Percentiles rank a stretch among this genome's conserved stretches.
Evolutionary conservation across 1,284 basidiomycete genomes (phyloP).

Genomic region (Earliella scabrosa): DNA sequence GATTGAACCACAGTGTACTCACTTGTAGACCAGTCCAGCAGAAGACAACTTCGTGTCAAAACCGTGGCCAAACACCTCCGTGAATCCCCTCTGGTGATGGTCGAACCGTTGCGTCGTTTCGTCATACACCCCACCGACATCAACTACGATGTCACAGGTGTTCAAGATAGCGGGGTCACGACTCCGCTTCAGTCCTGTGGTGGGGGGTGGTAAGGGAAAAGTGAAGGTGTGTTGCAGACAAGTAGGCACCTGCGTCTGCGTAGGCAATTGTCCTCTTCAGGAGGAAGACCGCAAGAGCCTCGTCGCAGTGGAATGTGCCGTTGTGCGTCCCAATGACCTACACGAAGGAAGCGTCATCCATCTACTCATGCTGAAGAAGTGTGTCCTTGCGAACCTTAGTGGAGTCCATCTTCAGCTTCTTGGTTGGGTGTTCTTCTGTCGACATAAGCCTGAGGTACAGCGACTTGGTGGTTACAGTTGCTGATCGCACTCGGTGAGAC

Average conservation of each 20-base stretch:
- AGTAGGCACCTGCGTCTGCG: conserved; percentile 76
- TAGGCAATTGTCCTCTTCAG: conserved; percentile 82
- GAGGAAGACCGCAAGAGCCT: conserved; percentile 93
- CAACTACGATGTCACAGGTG: conserved; percentile 94
- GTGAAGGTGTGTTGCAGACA: too few relatives aligned
- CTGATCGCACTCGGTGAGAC: too few relatives aligned
- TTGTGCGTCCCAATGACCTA: conserved; percentile 92
- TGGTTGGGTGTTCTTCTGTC: conserved; percentile 40
- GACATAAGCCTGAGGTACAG: conserved; percentile 35
- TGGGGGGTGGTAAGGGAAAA: neutral
- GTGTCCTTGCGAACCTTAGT: conserved; percentile 39
- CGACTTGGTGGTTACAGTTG: neutral
- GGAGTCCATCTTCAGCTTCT: conserved; percentile 52
- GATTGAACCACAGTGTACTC: conserved; percentile 28
- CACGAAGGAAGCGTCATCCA: neutral
- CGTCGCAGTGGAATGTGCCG: conserved; percentile 97
- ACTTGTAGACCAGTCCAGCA: conserved; percentile 96
- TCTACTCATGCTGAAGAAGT: neutral
- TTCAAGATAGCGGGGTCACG: conserved; percentile 84
- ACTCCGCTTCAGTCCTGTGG: conserved; percentile 75
- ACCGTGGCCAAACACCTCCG: conserved; percentile 86
- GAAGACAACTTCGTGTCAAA: conserved; percentile 90
- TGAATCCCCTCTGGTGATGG: conserved; percentile 96
- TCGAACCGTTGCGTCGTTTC: conserved; percentile 83
- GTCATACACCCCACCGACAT: conserved; percentile 95